Conservation (phyloP, 306 rosid genomes). For the Chamaecrista fasciculata region DNA sequence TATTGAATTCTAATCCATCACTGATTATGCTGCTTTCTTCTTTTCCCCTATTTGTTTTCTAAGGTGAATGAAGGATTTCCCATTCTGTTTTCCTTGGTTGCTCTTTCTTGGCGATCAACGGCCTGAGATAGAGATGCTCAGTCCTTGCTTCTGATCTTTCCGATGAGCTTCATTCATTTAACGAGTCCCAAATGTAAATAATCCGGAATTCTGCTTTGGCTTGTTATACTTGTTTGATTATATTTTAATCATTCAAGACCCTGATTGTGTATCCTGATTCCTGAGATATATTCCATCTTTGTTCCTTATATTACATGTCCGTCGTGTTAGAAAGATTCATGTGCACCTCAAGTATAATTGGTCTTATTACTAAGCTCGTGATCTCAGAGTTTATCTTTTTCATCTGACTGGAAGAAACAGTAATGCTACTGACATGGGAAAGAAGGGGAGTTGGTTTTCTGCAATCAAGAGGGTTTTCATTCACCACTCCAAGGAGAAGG, state of each 20-base stretch:
- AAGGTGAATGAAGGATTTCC: slow-evolving; percentile 18
- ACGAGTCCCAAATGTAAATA: not conserved
- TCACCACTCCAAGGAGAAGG: slow-evolving; percentile 80
- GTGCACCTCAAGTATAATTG: not conserved
- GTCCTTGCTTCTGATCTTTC: slow-evolving; percentile 32
- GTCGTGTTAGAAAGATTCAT: not conserved
- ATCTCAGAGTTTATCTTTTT: slow-evolving; percentile 6
- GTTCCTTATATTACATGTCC: not conserved
- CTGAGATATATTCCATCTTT: slow-evolving; percentile 6
- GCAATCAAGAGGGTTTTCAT: slow-evolving; percentile 84
- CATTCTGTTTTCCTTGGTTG: slow-evolving; percentile 19
- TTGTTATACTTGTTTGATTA: slow-evolving; percentile 10
- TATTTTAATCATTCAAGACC: not conserved
- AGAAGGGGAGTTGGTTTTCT: slow-evolving; percentile 93
- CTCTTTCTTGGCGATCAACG: slow-evolving; percentile 26
- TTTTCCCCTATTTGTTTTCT: slow-evolving; percentile 17
- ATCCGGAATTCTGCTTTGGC: slow-evolving; percentile 16
- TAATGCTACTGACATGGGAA: slow-evolving; percentile 95
- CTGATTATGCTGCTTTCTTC: slow-evolving; percentile 19
- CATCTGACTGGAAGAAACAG: slow-evolving; percentile 50
- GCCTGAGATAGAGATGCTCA: slow-evolving; percentile 37
- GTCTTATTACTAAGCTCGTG: not conserved
- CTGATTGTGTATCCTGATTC: not conserved
- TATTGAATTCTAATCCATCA: not conserved
- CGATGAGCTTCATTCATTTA: slow-evolving; percentile 37